Percentiles rank a stretch among this genome's conserved stretches.
Conservation (phyloP, 805 yeast genomes). For the Pichia scutulata region DNA sequence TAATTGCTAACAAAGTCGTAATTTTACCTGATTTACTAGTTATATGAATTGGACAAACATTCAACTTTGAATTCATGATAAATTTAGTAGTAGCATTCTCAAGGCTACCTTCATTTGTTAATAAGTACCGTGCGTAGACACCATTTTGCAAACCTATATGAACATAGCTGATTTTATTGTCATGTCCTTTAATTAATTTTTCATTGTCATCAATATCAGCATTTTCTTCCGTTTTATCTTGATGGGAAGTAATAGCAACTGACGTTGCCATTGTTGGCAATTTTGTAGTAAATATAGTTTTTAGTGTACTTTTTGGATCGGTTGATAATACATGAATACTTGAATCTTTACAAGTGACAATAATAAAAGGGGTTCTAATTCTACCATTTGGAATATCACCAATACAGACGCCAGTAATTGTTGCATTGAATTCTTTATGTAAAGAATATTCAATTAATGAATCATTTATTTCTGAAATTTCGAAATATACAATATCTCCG, state of each 20-base stretch:
- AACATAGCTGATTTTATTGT: constrained; percentile 28
- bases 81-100: constrained; percentile 32
- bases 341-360: constrained; percentile 65
- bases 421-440: constrained; percentile 43
- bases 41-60: not conserved
- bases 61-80: constrained; percentile 1
- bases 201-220: constrained; percentile 3
- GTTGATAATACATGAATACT: constrained; percentile 63
- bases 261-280: constrained; percentile 45
- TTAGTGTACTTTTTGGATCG: constrained; percentile 51
- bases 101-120: constrained; percentile 59
- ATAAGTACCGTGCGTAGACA: constrained; percentile 54
- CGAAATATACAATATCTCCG: constrained; percentile 75
- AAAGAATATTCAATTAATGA: constrained; percentile 65
- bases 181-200: constrained; percentile 9
- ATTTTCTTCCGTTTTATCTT: constrained; percentile 28
- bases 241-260: constrained; percentile 17
- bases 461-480: constrained; percentile 53
- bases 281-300: constrained; percentile 55
- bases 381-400: constrained; percentile 44
- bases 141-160: constrained; percentile 87
- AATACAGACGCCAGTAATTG: constrained; percentile 40
- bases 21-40: not conserved
- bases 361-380: constrained; percentile 47
- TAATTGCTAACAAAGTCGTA: not conserved